phyloP scores from a whole-genome alignment of 2,329 filamentous ascomycete genomes.

The Mariannaea sp. region DNA sequence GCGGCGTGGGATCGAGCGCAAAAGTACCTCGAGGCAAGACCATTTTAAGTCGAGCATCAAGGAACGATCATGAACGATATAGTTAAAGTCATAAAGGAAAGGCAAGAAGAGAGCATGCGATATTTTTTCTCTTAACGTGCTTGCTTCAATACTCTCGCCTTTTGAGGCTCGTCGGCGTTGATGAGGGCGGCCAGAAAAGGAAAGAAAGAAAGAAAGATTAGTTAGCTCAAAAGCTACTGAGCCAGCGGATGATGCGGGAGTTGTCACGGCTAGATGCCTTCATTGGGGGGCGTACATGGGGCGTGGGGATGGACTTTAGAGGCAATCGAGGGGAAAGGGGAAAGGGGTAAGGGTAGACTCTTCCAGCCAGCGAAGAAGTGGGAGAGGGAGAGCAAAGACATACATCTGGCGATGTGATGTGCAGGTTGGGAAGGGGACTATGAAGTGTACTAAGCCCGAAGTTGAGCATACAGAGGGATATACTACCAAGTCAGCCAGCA shows the following conservation, averaged over 20 bases:
- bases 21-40: constrained; percentile 54
- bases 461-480: constrained; percentile 13
- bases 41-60: constrained; percentile 40
- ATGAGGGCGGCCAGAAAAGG: constrained; percentile 24
- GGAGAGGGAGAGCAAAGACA: too few relatives aligned
- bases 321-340: neutral
- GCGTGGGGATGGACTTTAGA: constrained; percentile 29
- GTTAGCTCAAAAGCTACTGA: constrained; percentile 33
- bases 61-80: constrained; percentile 26
- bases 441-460: constrained; percentile 8
- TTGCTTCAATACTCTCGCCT: constrained; percentile 31
- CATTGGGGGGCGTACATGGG: constrained; percentile 4
- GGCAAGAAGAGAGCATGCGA: constrained; percentile 15
- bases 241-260: constrained; percentile 26
- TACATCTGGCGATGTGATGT: constrained; percentile 1
- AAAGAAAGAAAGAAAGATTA: constrained; percentile 20
- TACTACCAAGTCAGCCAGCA: constrained; percentile 5
- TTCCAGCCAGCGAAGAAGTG: neutral
- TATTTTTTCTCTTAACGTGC: constrained; percentile 27
- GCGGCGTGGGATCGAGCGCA: constrained; percentile 60
- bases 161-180: constrained; percentile 36
- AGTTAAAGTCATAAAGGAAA: constrained; percentile 26
- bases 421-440: neutral
- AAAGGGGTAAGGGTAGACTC: neutral
- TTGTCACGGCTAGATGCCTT: constrained; percentile 20